Percentiles rank a stretch among this genome's conserved stretches.
Conservation (phyloP, 2,329 filamentous ascomycete genomes). For the Setomelanomma holmii region DNA sequence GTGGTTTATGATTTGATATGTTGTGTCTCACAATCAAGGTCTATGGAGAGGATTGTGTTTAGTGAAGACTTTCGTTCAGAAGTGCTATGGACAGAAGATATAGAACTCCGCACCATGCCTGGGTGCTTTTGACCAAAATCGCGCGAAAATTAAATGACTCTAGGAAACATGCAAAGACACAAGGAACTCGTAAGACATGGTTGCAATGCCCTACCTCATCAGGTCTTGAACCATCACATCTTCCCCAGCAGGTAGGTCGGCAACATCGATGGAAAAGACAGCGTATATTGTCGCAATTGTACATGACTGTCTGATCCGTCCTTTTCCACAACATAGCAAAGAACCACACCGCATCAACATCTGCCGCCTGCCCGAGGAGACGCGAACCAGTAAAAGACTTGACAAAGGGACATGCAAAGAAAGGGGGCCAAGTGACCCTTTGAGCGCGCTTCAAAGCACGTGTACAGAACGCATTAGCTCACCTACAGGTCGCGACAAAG, state of each 20-base stretch:
- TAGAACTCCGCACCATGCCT: slow-evolving; percentile 20
- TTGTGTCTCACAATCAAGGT: too few relatives aligned
- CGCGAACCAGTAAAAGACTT: slow-evolving; percentile 23
- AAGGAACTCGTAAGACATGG: slow-evolving; percentile 16
- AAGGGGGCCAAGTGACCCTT: slow-evolving; percentile 32
- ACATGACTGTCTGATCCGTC: slow-evolving; percentile 8
- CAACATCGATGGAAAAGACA: slow-evolving; percentile 18
- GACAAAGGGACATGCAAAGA: slow-evolving; percentile 31
- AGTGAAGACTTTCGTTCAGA: too few relatives aligned
- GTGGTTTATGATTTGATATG: too few relatives aligned
- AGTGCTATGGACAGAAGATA: background rate
- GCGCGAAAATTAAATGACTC: too few relatives aligned
- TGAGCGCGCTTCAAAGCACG: slow-evolving; percentile 10
- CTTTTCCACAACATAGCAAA: slow-evolving; percentile 24
- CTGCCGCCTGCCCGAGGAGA: slow-evolving; percentile 28
- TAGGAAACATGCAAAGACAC: slow-evolving; percentile 1
- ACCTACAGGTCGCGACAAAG: slow-evolving; percentile 15
- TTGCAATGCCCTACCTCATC: background rate
- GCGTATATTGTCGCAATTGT: slow-evolving; percentile 31
- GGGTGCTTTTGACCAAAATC: slow-evolving; percentile 7
- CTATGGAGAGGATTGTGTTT: too few relatives aligned
- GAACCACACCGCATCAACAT: slow-evolving; percentile 12
- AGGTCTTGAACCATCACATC: background rate
- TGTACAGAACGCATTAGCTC: slow-evolving; percentile 26
- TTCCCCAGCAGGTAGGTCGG: background rate